A percentile compares a stretch with the other conserved stretches of the same genome.
Conservation (phyloP, 106 monocot genomes). For the Platanthera guangdongensis region DNA sequence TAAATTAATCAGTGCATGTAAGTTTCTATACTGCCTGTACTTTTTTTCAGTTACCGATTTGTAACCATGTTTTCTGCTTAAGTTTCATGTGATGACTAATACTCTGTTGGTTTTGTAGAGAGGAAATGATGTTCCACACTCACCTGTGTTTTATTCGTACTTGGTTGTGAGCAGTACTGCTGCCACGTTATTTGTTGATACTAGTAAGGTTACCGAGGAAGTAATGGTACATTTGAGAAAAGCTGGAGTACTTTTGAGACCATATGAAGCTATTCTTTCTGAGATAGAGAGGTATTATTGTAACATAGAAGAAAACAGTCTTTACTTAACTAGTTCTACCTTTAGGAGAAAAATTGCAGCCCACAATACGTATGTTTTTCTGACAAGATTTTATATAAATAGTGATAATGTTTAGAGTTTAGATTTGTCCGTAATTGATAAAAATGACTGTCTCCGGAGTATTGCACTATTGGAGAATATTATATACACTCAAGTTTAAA, state of each 20-base stretch:
- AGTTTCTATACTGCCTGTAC: background rate
- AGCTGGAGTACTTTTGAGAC: conserved; percentile 66
- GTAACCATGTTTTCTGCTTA: background rate
- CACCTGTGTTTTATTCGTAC: conserved; percentile 92
- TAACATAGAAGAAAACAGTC: background rate
- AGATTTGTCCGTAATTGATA: too few relatives aligned
- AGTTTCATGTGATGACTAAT: background rate
- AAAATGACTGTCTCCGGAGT: too few relatives aligned
- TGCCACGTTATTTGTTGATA: conserved; percentile 79
- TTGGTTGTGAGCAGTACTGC: conserved; percentile 55
- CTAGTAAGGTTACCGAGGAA: conserved; percentile 54
- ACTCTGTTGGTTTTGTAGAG: conserved; percentile 45
- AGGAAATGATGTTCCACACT: conserved; percentile 89
- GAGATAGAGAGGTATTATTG: conserved; percentile 69
- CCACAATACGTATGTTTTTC: background rate
- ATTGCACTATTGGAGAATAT: too few relatives aligned
- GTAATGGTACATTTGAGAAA: conserved; percentile 49
- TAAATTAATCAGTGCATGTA: background rate
- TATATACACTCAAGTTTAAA: too few relatives aligned
- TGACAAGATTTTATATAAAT: background rate
- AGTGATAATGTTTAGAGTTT: too few relatives aligned
- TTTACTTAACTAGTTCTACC: background rate
- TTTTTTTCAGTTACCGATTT: background rate
- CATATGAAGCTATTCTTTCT: conserved; percentile 67
- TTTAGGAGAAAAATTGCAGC: background rate